Conservation (phyloP, 768 basidiomycete species). For the Wakefieldia striispora region DNA sequence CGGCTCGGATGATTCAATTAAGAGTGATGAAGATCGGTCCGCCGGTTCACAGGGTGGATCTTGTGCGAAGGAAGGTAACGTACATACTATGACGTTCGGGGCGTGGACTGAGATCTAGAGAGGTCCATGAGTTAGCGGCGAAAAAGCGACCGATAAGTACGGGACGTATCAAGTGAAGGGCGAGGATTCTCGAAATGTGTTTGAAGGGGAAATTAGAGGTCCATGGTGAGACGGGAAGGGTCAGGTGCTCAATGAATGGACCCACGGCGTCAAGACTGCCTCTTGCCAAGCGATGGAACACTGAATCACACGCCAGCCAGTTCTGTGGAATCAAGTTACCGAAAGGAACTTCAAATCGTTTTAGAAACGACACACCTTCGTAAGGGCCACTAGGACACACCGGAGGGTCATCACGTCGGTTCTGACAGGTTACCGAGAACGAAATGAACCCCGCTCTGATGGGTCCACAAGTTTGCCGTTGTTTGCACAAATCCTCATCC, state of each 20-base stretch:
- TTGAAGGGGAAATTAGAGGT: constrained; percentile 4
- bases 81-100: constrained; percentile 16
- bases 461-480: too few relatives aligned
- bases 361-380: too few relatives aligned
- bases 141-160: constrained; percentile 9
- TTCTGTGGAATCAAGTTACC: not conserved
- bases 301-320: not conserved
- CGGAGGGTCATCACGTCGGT: not conserved
- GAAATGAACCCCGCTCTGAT: too few relatives aligned
- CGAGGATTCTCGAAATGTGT: constrained; percentile 14
- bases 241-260: constrained; percentile 13
- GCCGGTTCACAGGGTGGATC: constrained; percentile 20
- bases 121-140: constrained; percentile 15
- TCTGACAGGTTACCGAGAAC: not conserved
- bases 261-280: constrained; percentile 1
- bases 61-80: constrained; percentile 24
- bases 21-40: constrained; percentile 14
- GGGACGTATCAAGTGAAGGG: constrained; percentile 9
- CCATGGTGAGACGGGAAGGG: constrained; percentile 5
- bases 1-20: constrained; percentile 6
- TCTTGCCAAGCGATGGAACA: constrained; percentile 5
- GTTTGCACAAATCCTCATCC: too few relatives aligned
- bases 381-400: not conserved
- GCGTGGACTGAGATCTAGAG: not conserved
- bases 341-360: not conserved